Base-by-base conservation (phyloP, 2,329 filamentous ascomycete species). In the Scopulariopsis brevicaulis region DNA sequence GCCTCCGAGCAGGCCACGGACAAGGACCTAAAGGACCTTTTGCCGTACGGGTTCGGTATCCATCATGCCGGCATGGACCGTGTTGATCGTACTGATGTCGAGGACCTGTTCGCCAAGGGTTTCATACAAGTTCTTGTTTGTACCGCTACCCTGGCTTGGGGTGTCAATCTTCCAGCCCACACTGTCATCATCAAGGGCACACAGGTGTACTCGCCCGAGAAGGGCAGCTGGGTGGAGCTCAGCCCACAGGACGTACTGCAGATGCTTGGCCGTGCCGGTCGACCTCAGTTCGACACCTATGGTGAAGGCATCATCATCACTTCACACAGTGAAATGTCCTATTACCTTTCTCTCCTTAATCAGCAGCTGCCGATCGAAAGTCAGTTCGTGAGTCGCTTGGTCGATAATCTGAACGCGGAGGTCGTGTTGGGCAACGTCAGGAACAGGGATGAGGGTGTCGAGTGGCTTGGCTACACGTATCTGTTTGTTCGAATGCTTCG, bases 111-210 rank as follows among this genome's bases (percentile, higher is more conserved):
- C 66, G 84, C 89, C 52, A 88, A 92, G 68, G 93, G 93, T 61
- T 85, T 89, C 35, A 90, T 99, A 43, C 92, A 96, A 69, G 94
- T 99, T 1, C 84, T 99, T 55, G 93, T 97, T 40, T 97, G 91
- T 73, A 99, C 94, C 46, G 93, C 95, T 46, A 99, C 94, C n/a
- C 78, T 99, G 57, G 94, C 94, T 25, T 99, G 94, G 94, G 94
- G 94, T 83, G 94, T 99, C 68, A 99, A 99, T 72, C 75, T 99
- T 68, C 94, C 94, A 4, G 94, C 94, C 2, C 94, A 99, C 68
- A 97, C 94, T 1, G 94, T 99, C 67, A 93, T 99, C 68, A 99
- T 99, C 77, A 99, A 99, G 74, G 94, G 94, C 58, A 99, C 94
- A 1, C 91, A 96, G 68, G 87, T 99, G 22, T 99, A 99, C 74